phyloP scores from a whole-genome alignment of 2,329 filamentous ascomycete species.

The Penicillium janthinellum region DNA sequence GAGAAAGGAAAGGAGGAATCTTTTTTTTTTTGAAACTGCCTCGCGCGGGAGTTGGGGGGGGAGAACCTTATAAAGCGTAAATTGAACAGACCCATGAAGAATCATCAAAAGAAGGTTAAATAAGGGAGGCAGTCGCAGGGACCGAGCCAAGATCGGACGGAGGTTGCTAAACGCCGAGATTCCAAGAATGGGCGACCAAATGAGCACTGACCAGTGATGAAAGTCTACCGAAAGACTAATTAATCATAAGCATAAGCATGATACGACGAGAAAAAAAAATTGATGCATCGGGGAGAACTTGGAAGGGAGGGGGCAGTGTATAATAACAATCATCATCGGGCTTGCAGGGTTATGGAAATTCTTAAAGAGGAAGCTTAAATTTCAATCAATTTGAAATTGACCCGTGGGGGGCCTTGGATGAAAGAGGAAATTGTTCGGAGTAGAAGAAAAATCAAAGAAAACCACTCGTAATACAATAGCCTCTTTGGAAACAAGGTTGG shows the following conservation, averaged over 20 bases:
- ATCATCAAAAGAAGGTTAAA: slow-evolving; percentile 34
- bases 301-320: background rate
- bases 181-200: slow-evolving; percentile 19
- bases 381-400: background rate
- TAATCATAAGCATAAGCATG: background rate
- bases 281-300: no score
- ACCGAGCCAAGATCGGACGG: slow-evolving; percentile 23
- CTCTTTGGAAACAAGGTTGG: slow-evolving; percentile 21
- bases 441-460: slow-evolving; percentile 9
- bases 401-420: background rate
- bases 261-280: background rate
- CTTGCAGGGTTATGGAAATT: background rate
- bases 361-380: slow-evolving; percentile 1
- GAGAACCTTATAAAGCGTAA: slow-evolving; percentile 13
- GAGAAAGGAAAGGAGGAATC: slow-evolving; percentile 9
- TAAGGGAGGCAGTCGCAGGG: slow-evolving; percentile 25
- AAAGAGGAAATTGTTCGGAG: slow-evolving; percentile 2
- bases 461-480: slow-evolving; percentile 17
- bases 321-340: background rate
- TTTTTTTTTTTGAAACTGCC: slow-evolving; percentile 1
- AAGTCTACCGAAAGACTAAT: background rate
- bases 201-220: background rate
- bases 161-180: slow-evolving; percentile 30
- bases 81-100: slow-evolving; percentile 16
- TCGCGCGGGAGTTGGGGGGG: slow-evolving; percentile 2